phyloP scores from a whole-genome alignment of 768 basidiomycete genomes.

The Leccinellum albellum region DNA sequence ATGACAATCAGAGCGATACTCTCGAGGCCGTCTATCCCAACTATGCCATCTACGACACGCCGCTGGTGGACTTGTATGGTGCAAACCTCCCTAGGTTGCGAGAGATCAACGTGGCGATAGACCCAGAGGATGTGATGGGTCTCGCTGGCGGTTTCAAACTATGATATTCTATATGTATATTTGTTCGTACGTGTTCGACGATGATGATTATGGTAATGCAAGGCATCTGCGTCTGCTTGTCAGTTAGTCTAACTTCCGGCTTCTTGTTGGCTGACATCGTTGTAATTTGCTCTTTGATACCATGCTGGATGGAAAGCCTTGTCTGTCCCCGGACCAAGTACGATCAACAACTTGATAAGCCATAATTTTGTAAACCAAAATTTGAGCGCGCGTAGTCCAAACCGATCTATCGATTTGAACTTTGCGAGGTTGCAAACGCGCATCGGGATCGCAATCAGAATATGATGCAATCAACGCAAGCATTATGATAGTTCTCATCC shows the following conservation, averaged over 20 bases:
- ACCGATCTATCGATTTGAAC: no score
- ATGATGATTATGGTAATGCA: no score
- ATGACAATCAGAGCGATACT: constrained; percentile 25
- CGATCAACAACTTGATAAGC: not conserved
- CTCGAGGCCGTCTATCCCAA: not conserved
- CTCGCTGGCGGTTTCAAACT: not conserved
- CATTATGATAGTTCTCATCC: not conserved
- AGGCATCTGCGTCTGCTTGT: not conserved
- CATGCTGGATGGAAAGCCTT: no score
- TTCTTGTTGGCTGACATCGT: no score
- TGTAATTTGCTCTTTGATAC: no score
- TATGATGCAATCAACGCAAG: no score
- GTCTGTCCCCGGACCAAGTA: no score
- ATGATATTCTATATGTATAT: not conserved
- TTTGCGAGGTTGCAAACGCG: no score
- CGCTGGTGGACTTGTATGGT: not conserved
- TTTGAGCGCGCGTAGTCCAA: no score
- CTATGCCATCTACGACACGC: not conserved
- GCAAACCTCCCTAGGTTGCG: not conserved
- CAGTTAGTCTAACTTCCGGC: not conserved
- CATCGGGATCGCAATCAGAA: no score
- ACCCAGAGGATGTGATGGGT: not conserved
- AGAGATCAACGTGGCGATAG: not conserved
- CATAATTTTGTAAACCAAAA: no score
- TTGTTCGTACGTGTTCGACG: not conserved